Percentiles rank a stretch among this genome's conserved stretches.
Conservation (phyloP, 768 basidiomycete species). For the Polyporus arcularius region DNA sequence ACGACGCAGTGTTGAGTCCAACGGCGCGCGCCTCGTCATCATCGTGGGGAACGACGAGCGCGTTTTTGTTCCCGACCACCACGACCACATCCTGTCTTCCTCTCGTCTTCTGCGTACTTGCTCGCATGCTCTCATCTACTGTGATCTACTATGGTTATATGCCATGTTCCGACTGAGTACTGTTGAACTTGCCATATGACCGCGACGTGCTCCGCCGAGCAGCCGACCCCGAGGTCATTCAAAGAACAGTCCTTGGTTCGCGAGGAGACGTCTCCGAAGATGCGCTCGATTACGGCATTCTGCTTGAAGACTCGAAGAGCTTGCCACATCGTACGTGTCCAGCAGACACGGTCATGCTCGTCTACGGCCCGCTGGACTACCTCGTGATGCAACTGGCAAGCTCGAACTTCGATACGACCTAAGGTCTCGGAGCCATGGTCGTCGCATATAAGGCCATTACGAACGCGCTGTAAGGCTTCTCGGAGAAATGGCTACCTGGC, state of each 20-base stretch:
- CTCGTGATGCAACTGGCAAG: constrained; percentile 7
- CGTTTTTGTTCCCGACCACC: no score
- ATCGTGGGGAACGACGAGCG: background rate
- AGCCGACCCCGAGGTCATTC: no score
- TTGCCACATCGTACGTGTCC: constrained; percentile 5
- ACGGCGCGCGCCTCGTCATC: background rate
- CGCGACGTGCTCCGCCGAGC: no score
- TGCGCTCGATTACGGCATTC: no score
- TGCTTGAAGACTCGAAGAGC: background rate
- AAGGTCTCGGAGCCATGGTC: background rate
- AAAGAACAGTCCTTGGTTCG: no score
- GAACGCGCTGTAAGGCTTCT: background rate
- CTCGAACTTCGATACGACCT: background rate
- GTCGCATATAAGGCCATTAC: background rate
- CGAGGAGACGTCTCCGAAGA: no score
- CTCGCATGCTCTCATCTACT: no score
- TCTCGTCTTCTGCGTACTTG: no score
- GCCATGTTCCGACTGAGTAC: no score
- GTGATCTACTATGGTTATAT: no score
- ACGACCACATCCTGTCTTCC: no score
- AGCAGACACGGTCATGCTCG: constrained; percentile 9
- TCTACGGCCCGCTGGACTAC: constrained; percentile 11
- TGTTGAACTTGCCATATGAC: no score
- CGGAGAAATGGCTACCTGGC: constrained; percentile 3
- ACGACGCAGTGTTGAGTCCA: background rate